Conservation (phyloP, 257 asterid genomes). For the Nicotiana tabacum region DNA sequence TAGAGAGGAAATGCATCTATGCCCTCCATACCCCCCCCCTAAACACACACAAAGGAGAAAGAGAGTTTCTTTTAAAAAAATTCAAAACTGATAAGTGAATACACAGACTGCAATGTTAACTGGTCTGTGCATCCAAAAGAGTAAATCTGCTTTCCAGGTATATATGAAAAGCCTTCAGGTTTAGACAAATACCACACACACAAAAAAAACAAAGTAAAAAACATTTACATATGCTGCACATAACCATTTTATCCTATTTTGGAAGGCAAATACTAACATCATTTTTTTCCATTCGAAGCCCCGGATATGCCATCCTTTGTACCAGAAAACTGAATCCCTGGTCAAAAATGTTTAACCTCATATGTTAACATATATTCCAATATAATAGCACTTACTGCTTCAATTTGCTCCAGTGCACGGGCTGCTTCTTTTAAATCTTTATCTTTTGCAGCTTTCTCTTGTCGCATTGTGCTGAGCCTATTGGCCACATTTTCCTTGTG, state of each 20-base stretch:
- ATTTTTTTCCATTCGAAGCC: neutral
- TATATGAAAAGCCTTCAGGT: neutral
- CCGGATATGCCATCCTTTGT: neutral
- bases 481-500: conserved; percentile 82
- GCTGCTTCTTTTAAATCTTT: conserved; percentile 71
- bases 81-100: neutral
- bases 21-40: too few species aligned
- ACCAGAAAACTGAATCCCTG: neutral
- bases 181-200: neutral
- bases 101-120: neutral
- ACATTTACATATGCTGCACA: neutral
- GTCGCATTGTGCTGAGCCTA: conserved; percentile 77
- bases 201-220: neutral
- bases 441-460: conserved; percentile 72
- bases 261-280: neutral
- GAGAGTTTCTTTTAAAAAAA: neutral
- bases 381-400: conserved; percentile 59
- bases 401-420: conserved; percentile 79
- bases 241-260: neutral
- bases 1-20: neutral
- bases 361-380: neutral
- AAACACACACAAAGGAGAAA: too few species aligned
- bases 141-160: neutral
- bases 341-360: neutral
- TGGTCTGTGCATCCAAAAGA: neutral